A percentile compares a stretch with the other conserved stretches of the same genome.
These are phyloP conservation scores for Rhizopus arrhizus DNA, from an alignment of 371 early-diverging fungal species.

Conservation along the genomic window DNA sequence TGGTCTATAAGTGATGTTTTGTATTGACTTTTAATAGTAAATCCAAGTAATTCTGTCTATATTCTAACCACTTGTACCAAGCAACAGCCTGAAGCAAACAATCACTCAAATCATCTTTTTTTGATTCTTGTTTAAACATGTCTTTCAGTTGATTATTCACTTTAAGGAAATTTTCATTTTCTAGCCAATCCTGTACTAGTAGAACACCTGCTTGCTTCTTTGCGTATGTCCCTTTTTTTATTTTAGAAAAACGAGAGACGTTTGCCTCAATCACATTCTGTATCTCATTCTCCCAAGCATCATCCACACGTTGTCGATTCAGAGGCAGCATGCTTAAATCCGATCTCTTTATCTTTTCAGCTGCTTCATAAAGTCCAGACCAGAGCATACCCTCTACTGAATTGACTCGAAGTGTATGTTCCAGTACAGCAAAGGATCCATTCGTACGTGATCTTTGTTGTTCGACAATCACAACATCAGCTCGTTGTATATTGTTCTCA, in stretches of 20 bases:
- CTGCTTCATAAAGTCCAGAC: constrained; percentile 32
- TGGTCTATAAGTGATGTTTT: not conserved
- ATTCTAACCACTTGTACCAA: constrained; percentile 64
- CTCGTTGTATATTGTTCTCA: constrained; percentile 1
- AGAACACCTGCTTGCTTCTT: constrained; percentile 37
- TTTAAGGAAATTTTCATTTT: constrained; percentile 16
- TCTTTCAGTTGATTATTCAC: constrained; percentile 29
- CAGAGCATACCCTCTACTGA: constrained; percentile 61
- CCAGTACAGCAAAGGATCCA: constrained; percentile 43
- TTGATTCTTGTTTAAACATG: constrained; percentile 54
- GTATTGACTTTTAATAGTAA: not conserved
- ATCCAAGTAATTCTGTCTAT: constrained; percentile 3
- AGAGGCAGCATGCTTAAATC: constrained; percentile 21
- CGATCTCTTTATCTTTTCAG: not conserved
- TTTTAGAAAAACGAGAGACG: not conserved
- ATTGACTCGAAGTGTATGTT: constrained; percentile 52
- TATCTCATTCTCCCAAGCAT: constrained; percentile 21
- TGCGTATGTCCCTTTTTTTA: not conserved
- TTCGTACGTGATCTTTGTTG: constrained; percentile 51
- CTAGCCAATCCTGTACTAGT: constrained; percentile 48
- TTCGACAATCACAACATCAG: constrained; percentile 47
- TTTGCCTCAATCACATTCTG: constrained; percentile 5
- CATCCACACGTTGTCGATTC: constrained; percentile 27
- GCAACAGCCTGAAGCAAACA: constrained; percentile 70
- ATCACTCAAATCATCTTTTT: constrained; percentile 78